Conservation (phyloP, 1,284 basidiomycete genomes). For the Termitomyces sp. region DNA sequence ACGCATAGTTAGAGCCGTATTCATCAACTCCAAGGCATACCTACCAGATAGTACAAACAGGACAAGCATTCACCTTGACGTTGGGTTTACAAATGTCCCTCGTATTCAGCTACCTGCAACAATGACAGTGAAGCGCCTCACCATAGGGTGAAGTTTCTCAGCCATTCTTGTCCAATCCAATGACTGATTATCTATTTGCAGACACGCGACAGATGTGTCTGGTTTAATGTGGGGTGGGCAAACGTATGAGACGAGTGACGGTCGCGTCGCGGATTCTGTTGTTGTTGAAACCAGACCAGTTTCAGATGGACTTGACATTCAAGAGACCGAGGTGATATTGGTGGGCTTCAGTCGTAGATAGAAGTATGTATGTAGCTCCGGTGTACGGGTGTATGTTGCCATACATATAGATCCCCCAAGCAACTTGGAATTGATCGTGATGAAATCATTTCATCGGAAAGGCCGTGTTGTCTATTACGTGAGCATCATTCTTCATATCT, state of each 20-base stretch:
- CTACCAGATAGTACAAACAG: slow-evolving; percentile 35
- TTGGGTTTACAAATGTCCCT: slow-evolving; percentile 30
- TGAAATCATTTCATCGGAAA: too few species aligned
- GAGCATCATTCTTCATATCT: neutral
- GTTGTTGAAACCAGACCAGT: slow-evolving; percentile 34
- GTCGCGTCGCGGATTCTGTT: slow-evolving; percentile 37
- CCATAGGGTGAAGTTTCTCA: slow-evolving; percentile 36
- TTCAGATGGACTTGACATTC: slow-evolving; percentile 43
- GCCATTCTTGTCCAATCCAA: neutral
- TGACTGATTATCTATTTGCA: slow-evolving; percentile 18
- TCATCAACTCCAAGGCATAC: slow-evolving; percentile 57
- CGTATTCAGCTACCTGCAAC: slow-evolving; percentile 13
- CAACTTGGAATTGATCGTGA: too few species aligned
- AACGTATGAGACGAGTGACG: slow-evolving; percentile 56
- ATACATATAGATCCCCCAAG: too few species aligned
- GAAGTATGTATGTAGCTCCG: too few species aligned
- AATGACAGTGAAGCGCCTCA: slow-evolving; percentile 41
- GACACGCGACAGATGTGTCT: slow-evolving; percentile 51
- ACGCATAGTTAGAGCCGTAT: slow-evolving; percentile 43
- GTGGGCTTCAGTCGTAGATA: slow-evolving; percentile 13
- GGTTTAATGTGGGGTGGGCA: slow-evolving; percentile 63
- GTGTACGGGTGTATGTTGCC: too few species aligned
- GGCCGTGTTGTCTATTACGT: neutral
- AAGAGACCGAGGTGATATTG: slow-evolving; percentile 50
- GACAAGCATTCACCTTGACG: slow-evolving; percentile 38